These are phyloP conservation scores for Lobosporangium transversale DNA, from an alignment of 192 early-diverging fungal species.

Conservation along the genomic window DNA sequence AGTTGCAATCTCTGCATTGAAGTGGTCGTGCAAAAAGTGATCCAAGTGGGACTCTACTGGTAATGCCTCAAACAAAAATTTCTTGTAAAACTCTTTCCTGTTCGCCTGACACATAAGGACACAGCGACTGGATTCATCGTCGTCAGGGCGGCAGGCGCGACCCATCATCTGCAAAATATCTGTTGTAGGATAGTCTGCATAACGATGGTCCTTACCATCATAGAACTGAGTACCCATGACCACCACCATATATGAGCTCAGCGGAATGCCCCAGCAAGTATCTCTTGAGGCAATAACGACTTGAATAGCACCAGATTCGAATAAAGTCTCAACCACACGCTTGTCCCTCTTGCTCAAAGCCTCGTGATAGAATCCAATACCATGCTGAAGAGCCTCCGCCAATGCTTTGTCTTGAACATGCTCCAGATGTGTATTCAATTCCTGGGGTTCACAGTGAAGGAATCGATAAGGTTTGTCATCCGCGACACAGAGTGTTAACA, in stretches of 20 bases:
- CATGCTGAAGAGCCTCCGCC: conserved; percentile 73
- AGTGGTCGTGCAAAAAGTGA: conserved; percentile 94
- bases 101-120: conserved; percentile 94
- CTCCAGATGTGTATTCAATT: conserved; percentile 67
- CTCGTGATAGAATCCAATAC: conserved; percentile 94
- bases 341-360: conserved; percentile 82
- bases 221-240: conserved; percentile 98
- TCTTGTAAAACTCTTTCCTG: conserved; percentile 98
- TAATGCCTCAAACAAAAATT: conserved; percentile 95
- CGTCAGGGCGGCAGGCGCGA: conserved; percentile 75
- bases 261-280: conserved; percentile 90
- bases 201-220: conserved; percentile 94
- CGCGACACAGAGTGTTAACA: conserved; percentile 82
- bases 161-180: conserved; percentile 99
- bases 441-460: conserved; percentile 72
- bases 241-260: conserved; percentile 86
- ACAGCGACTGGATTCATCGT: conserved; percentile 77
- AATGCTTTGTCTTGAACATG: conserved; percentile 80
- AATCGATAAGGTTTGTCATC: conserved; percentile 82
- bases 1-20: conserved; percentile 96
- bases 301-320: conserved; percentile 80
- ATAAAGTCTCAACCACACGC: conserved; percentile 77
- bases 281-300: conserved; percentile 91
- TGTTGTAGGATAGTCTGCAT: conserved; percentile 94
- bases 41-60: conserved; percentile 97